Percentiles rank a stretch among this genome's conserved stretches.
Conservation (phyloP, 108 stramenopile species). For the Fragilaria radians region DNA sequence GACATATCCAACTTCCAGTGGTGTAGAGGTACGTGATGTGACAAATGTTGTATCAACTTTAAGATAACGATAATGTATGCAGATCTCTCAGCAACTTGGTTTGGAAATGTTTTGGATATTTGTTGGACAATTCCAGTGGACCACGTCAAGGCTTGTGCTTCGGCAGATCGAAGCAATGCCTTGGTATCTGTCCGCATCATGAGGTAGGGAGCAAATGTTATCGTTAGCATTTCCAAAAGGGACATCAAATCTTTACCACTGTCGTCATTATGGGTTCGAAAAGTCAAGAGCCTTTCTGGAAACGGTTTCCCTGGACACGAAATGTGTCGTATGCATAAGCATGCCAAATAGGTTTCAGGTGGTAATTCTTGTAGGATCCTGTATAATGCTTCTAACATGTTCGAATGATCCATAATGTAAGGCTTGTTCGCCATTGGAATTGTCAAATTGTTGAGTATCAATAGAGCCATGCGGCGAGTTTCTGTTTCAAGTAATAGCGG, state of each 20-base stretch:
- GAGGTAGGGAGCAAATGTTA: background rate
- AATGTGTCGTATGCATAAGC: background rate
- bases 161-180: background rate
- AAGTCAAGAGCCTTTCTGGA: background rate
- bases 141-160: background rate
- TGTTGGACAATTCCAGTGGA: background rate
- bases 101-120: background rate
- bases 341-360: background rate
- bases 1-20: background rate
- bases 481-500: background rate
- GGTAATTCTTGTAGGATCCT: background rate
- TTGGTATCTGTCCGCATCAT: background rate
- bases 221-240: background rate
- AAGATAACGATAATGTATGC: background rate
- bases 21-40: background rate
- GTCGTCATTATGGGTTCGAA: background rate
- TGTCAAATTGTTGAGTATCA: background rate
- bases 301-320: background rate
- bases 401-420: background rate
- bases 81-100: background rate
- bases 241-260: background rate
- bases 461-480: background rate
- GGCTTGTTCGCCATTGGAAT: conserved; percentile 1
- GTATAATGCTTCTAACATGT: background rate
- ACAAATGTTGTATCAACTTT: background rate